These are phyloP conservation scores for Russula vinacea DNA, from an alignment of 768 basidiomycete species.

Conservation along the genomic window DNA sequence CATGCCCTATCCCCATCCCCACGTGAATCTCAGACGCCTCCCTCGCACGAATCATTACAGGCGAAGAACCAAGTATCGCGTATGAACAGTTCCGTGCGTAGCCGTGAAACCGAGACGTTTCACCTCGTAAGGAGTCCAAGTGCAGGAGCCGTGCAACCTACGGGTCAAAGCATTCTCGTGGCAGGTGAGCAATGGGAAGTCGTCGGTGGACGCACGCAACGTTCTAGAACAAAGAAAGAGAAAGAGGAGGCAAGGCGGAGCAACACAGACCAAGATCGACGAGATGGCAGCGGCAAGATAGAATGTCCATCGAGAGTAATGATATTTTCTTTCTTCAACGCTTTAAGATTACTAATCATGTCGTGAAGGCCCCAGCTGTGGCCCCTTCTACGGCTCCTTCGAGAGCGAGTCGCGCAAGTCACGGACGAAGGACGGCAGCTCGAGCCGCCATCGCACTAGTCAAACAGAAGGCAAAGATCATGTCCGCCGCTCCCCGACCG, in stretches of 20 bases:
- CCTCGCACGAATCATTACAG: conserved; percentile 29
- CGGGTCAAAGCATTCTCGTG: conserved; percentile 56
- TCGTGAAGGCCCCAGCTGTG: background rate
- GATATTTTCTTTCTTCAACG: background rate
- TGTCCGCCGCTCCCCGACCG: conserved; percentile 17
- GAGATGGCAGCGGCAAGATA: conserved; percentile 34
- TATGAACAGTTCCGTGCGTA: conserved; percentile 38
- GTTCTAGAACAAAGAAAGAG: conserved; percentile 31
- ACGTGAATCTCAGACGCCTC: background rate
- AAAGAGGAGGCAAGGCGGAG: conserved; percentile 24
- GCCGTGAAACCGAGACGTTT: conserved; percentile 72
- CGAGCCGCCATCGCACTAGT: conserved; percentile 17
- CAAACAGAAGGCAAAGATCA: conserved; percentile 23
- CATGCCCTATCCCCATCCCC: background rate
- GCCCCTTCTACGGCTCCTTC: too few species aligned
- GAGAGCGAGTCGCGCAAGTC: conserved; percentile 25
- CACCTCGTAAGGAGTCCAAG: conserved; percentile 65
- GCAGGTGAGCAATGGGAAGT: conserved; percentile 79
- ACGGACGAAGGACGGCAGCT: conserved; percentile 22
- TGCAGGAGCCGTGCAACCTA: conserved; percentile 47
- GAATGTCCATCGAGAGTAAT: conserved; percentile 23
- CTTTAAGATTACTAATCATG: background rate
- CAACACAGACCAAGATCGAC: conserved; percentile 24
- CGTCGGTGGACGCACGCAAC: conserved; percentile 40
- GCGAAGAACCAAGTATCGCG: conserved; percentile 28